Evolutionary conservation across 2,329 filamentous ascomycete genomes (phyloP).

Genomic region (Pezicula carpinea): DNA sequence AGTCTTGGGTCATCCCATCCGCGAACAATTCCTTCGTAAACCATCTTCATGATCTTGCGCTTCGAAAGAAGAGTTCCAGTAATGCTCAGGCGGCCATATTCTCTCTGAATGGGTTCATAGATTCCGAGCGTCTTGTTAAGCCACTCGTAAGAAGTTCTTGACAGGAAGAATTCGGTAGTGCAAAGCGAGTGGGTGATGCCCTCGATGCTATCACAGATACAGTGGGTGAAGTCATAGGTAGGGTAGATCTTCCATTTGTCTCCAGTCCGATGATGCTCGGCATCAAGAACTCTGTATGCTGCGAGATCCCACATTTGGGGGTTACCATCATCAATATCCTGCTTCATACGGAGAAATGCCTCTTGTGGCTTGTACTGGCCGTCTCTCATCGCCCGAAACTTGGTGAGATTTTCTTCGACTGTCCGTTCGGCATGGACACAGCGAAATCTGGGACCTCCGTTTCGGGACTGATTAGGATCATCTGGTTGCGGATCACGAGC

Average conservation of each 20-base stretch:
- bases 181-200: slow-evolving; percentile 88
- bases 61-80: slow-evolving; percentile 85
- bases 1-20: slow-evolving; percentile 90
- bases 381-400: slow-evolving; percentile 88
- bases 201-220: slow-evolving; percentile 88
- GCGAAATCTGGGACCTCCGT: slow-evolving; percentile 65
- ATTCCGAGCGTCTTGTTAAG: slow-evolving; percentile 76
- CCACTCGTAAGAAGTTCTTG: slow-evolving; percentile 85
- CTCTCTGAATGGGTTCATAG: slow-evolving; percentile 91
- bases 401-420: slow-evolving; percentile 69
- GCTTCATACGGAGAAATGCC: slow-evolving; percentile 90
- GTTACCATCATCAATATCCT: slow-evolving; percentile 77
- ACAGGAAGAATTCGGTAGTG: slow-evolving; percentile 86
- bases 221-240: slow-evolving; percentile 90
- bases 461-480: slow-evolving; percentile 34
- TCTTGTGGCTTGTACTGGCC: slow-evolving; percentile 83
- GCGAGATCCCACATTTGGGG: slow-evolving; percentile 96
- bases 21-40: slow-evolving; percentile 71
- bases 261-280: slow-evolving; percentile 74
- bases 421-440: slow-evolving; percentile 76
- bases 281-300: slow-evolving; percentile 79
- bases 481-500: slow-evolving; percentile 34
- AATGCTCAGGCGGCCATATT: slow-evolving; percentile 74
- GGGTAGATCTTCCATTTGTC: slow-evolving; percentile 89
- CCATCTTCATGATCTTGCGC: slow-evolving; percentile 74